These are phyloP conservation scores for Geranium rotundifolium DNA, from an alignment of 345 rosid species.

Conservation along the genomic window DNA sequence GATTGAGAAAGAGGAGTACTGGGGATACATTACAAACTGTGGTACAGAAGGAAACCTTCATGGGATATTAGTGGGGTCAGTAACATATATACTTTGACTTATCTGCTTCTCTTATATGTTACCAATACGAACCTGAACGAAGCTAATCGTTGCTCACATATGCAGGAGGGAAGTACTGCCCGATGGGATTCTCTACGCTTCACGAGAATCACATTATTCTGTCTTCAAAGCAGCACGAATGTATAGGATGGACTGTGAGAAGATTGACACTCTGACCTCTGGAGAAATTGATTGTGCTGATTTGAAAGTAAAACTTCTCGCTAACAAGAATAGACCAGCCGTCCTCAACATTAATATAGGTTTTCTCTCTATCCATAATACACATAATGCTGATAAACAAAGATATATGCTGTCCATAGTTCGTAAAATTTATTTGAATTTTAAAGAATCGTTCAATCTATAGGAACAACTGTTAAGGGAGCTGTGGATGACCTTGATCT, in stretches of 20 bases:
- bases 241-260: conserved; percentile 87
- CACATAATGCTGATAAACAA: neutral
- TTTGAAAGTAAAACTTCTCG: conserved; percentile 50
- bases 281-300: conserved; percentile 90
- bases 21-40: conserved; percentile 98
- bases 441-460: neutral
- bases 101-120: neutral
- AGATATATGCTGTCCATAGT: no score
- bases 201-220: conserved; percentile 79
- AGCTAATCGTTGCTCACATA: neutral
- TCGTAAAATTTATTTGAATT: neutral
- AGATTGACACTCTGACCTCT: conserved; percentile 54
- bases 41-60: conserved; percentile 99
- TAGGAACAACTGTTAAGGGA: conserved; percentile 94
- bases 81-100: neutral
- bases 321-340: conserved; percentile 86
- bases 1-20: conserved; percentile 76
- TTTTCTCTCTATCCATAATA: conserved; percentile 13
- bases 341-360: conserved; percentile 90
- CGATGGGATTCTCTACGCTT: conserved; percentile 84
- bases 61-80: conserved; percentile 92
- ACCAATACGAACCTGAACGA: neutral
- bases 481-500: conserved; percentile 96
- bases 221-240: conserved; percentile 91
- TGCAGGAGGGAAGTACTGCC: conserved; percentile 86